Conservation (phyloP, 2,329 filamentous ascomycete genomes). For the Monosporascus sp. region DNA sequence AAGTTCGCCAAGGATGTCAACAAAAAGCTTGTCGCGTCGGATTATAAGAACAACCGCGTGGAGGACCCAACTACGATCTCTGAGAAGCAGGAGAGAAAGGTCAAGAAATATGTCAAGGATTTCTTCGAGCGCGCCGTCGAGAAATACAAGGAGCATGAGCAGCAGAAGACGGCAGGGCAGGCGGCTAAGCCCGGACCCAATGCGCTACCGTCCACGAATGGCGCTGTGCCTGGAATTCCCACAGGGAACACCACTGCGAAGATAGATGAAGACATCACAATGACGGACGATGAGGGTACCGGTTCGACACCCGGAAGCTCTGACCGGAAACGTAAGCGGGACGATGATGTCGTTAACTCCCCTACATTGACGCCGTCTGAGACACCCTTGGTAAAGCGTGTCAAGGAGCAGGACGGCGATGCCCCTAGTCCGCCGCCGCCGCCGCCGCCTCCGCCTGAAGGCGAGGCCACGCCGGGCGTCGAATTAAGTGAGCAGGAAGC, state of each 20-base stretch:
- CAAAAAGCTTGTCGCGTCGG: slow-evolving; percentile 86
- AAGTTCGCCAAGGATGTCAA: slow-evolving; percentile 61
- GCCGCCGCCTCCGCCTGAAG: slow-evolving; percentile 43
- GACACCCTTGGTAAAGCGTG: slow-evolving; percentile 48
- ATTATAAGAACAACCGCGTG: slow-evolving; percentile 87
- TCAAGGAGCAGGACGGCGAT: slow-evolving; percentile 42
- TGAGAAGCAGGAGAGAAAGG: slow-evolving; percentile 72
- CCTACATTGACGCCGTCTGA: slow-evolving; percentile 47
- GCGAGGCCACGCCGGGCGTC: slow-evolving; percentile 27
- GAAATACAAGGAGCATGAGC: slow-evolving; percentile 66
- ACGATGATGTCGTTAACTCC: slow-evolving; percentile 36
- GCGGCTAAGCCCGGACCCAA: slow-evolving; percentile 21
- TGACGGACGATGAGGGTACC: slow-evolving; percentile 38
- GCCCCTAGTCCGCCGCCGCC: slow-evolving; percentile 32
- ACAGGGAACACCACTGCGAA: slow-evolving; percentile 16
- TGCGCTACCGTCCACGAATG: slow-evolving; percentile 17
- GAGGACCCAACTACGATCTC: slow-evolving; percentile 69
- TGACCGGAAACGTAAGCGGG: slow-evolving; percentile 62
- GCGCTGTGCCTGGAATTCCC: slow-evolving; percentile 11
- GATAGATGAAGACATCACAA: slow-evolving; percentile 28
- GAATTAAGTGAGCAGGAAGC: slow-evolving; percentile 44
- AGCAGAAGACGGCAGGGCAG: slow-evolving; percentile 47
- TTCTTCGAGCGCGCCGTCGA: slow-evolving; percentile 81
- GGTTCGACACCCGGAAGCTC: slow-evolving; percentile 40
- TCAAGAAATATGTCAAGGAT: slow-evolving; percentile 77